Conservation (phyloP, 495 filamentous ascomycete genomes). For the Ascobolus immersus region DNA sequence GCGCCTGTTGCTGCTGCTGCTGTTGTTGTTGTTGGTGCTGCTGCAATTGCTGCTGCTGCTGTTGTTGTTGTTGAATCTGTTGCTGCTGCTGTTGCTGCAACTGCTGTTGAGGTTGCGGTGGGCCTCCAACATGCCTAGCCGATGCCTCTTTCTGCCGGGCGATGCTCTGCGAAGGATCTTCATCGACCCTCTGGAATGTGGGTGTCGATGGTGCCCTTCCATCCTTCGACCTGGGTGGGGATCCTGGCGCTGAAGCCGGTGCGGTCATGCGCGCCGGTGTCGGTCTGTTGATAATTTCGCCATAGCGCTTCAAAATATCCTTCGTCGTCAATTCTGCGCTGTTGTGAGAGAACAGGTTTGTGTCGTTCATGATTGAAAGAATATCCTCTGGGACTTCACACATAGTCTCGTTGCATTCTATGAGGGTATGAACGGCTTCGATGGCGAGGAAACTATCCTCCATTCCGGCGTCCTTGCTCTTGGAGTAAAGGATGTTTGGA, state of each 20-base stretch:
- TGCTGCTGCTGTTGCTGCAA: not conserved
- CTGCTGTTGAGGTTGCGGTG: conserved; percentile 17
- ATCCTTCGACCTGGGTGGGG: conserved; percentile 25
- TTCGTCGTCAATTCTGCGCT: conserved; percentile 79
- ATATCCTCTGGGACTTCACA: conserved; percentile 88
- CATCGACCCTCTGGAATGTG: conserved; percentile 42
- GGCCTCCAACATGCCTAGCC: conserved; percentile 50
- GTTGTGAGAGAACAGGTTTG: conserved; percentile 50
- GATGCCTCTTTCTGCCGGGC: conserved; percentile 61
- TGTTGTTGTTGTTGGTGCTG: conserved; percentile 8
- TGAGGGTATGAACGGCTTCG: conserved; percentile 66
- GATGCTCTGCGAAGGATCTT: conserved; percentile 49
- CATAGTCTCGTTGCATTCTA: conserved; percentile 85
- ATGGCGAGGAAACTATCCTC: conserved; percentile 79
- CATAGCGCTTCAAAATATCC: conserved; percentile 78
- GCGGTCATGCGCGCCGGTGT: conserved; percentile 27
- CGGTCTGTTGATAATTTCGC: conserved; percentile 40
- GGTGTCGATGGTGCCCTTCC: conserved; percentile 19
- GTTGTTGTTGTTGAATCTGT: conserved; percentile 6
- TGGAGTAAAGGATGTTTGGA: conserved; percentile 74
- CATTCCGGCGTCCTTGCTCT: conserved; percentile 37
- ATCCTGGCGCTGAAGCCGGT: conserved; percentile 15
- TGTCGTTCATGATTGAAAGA: conserved; percentile 59
- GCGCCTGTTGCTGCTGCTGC: conserved; percentile 14
- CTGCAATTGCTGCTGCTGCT: conserved; percentile 8